phyloP scores from a whole-genome alignment of 2,329 filamentous ascomycete genomes.

The Arthroderma sp. region DNA sequence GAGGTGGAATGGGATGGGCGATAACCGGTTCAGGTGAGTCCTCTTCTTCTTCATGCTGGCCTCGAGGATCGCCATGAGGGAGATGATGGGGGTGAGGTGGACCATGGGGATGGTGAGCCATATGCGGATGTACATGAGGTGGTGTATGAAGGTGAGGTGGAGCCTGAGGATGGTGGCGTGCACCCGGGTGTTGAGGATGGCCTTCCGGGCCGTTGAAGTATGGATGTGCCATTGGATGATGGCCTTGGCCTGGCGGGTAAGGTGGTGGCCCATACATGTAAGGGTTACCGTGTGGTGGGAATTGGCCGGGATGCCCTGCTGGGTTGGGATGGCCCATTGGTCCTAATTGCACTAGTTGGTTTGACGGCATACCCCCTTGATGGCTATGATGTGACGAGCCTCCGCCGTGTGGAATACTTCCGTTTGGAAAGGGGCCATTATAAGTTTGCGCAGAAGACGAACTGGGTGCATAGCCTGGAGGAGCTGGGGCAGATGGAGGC shows the following conservation, averaged over 20 bases:
- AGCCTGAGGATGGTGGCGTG: slow-evolving; percentile 7
- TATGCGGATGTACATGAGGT: background rate
- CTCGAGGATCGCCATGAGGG: slow-evolving; percentile 6
- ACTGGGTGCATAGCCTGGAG: slow-evolving; percentile 26
- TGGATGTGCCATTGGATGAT: slow-evolving; percentile 4
- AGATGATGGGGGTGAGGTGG: slow-evolving; percentile 7
- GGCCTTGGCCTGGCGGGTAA: slow-evolving; percentile 6
- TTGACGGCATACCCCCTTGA: slow-evolving; percentile 12
- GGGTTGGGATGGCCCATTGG: slow-evolving; percentile 7
- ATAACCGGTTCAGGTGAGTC: slow-evolving; percentile 19
- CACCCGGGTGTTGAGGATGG: slow-evolving; percentile 1
- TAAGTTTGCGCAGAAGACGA: slow-evolving; percentile 29
- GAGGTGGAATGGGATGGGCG: slow-evolving; percentile 16
- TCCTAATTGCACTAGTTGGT: slow-evolving; percentile 11
- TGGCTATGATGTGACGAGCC: slow-evolving; percentile 14
- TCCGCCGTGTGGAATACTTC: too few relatives aligned
- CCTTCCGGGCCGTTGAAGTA: slow-evolving; percentile 9
- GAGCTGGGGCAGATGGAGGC: slow-evolving; percentile 18
- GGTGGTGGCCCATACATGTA: slow-evolving; percentile 8
- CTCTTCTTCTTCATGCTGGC: slow-evolving; percentile 20
- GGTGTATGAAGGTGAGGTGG: slow-evolving; percentile 1
- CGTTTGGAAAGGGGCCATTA: background rate
- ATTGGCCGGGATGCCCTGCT: slow-evolving; percentile 6
- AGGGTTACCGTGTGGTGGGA: background rate
- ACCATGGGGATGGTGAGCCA: slow-evolving; percentile 1